Base-by-base conservation (phyloP, 164 flowering plant species). In the Magnolia sinica region DNA sequence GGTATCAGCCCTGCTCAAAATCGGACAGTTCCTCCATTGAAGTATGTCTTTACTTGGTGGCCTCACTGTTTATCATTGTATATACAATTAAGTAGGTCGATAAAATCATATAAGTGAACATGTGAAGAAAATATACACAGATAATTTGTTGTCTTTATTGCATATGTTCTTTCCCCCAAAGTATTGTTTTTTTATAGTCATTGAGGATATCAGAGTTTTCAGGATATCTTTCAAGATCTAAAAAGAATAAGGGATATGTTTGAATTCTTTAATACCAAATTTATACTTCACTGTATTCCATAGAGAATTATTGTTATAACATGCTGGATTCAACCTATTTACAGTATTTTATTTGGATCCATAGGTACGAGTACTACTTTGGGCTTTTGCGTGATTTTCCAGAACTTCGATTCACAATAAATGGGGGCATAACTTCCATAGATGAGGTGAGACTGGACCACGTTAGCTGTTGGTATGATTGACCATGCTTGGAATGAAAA, bases 321-420 rank as follows among this genome's bases (percentile, higher is more conserved):
- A 37, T 37, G 14, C 22, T 68, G 31, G n/a, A 8, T 70, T 31
- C 31, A 37, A 76, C 70, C 63, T 27, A 50, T 64, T 76, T 27
- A 24, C 31, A 20, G 59, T 70, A 16, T 73, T 66, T 72, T 76
- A 37, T 23, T 72, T 76, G n/a, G 23, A 71, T 72, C 31, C 86
- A 83, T 88, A 96, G 99, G 83, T 96, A 92, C 78, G 99, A 92
- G 83, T 96, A 85, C 83, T 91, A 79, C 80, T 94, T 81, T 85
- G 98, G 84, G n/a, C 93, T 96, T 58, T 76, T 94, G 84, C 97
- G 99, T 78, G 98, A 96, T 82, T 96, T 96, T 84, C 99, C 98
- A 50, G 93, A 92, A 78, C 79, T 96, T 65, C 88, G 68, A 74
- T 92, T 96, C 81, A 96, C 99, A 52, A 85, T 94, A 66, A 96